These are phyloP conservation scores for Pseudogymnoascus sp. DNA, from an alignment of 2,329 filamentous ascomycete genomes.

Conservation along the genomic window DNA sequence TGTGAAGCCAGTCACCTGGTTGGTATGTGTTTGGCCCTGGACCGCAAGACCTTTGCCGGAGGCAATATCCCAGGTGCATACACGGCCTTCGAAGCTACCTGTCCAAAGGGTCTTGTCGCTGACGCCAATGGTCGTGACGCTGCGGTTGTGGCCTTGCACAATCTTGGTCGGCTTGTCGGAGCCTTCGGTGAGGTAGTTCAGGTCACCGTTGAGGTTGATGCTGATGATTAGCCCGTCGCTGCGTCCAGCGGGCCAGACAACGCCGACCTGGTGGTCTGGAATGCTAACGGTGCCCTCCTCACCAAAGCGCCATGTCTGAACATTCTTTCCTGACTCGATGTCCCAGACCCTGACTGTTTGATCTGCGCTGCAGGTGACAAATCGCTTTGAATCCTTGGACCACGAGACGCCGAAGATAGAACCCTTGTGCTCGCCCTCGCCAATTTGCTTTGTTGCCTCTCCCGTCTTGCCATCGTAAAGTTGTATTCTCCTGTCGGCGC, in stretches of 20 bases:
- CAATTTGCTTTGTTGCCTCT: conserved; percentile 68
- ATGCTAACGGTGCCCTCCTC: conserved; percentile 63
- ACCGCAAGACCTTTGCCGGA: conserved; percentile 61
- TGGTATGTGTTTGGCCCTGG: conserved; percentile 75
- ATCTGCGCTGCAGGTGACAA: conserved; percentile 89
- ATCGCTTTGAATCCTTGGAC: conserved; percentile 74
- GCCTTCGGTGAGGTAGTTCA: conserved; percentile 78
- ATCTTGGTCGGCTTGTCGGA: conserved; percentile 59
- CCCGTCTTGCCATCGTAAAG: conserved; percentile 96
- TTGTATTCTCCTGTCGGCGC: conserved; percentile 87
- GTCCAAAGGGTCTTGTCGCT: conserved; percentile 66
- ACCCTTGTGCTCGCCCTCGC: conserved; percentile 78
- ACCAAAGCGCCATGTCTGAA: conserved; percentile 80
- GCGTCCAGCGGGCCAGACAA: conserved; percentile 78
- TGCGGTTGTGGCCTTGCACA: conserved; percentile 84
- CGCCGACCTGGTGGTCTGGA: conserved; percentile 83
- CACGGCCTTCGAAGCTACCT: conserved; percentile 83
- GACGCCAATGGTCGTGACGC: conserved; percentile 67
- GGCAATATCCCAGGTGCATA: conserved; percentile 74
- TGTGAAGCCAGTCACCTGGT: conserved; percentile 73
- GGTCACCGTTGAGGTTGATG: conserved; percentile 76
- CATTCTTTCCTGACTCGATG: conserved; percentile 64
- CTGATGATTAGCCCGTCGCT: conserved; percentile 85
- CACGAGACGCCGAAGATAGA: conserved; percentile 91
- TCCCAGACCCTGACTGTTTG: conserved; percentile 96